Evolutionary conservation across 192 early-diverging fungal species (phyloP).

Genomic region (Jimgerdemannia flammicorona): DNA sequence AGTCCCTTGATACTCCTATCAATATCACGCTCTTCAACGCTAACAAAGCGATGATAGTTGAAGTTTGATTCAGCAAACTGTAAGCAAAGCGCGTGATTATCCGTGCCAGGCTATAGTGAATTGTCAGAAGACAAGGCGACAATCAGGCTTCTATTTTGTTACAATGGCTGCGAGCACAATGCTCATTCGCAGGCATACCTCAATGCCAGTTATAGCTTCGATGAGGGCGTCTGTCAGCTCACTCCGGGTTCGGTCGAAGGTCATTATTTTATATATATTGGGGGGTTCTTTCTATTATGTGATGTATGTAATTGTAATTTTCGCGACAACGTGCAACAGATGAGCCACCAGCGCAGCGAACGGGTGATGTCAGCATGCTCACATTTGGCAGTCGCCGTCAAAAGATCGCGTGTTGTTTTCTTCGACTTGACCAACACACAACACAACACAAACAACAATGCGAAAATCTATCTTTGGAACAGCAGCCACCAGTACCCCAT

Average conservation of each 20-base stretch:
- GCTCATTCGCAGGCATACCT: neutral
- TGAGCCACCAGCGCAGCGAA: neutral
- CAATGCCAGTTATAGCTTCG: neutral
- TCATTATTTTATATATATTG: neutral
- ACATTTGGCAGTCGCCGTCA: neutral
- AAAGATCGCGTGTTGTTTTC: neutral
- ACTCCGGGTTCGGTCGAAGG: neutral
- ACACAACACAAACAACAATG: neutral
- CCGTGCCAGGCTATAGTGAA: neutral
- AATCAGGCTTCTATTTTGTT: no score
- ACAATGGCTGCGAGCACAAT: no score
- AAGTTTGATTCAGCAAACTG: neutral
- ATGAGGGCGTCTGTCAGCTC: neutral
- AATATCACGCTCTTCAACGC: neutral
- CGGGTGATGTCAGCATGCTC: neutral
- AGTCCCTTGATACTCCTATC: neutral
- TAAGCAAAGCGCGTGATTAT: neutral
- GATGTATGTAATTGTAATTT: no score
- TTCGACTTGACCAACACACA: neutral
- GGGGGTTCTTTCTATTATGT: no score
- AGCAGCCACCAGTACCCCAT: neutral
- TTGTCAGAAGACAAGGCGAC: neutral
- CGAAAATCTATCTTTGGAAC: neutral
- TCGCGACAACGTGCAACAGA: neutral
- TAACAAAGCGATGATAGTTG: neutral